Evolutionary conservation across 805 yeast species (phyloP), one percentile per base, ranked within the genome.

Genomic region (Cyberlindnera meyerae): DNA sequence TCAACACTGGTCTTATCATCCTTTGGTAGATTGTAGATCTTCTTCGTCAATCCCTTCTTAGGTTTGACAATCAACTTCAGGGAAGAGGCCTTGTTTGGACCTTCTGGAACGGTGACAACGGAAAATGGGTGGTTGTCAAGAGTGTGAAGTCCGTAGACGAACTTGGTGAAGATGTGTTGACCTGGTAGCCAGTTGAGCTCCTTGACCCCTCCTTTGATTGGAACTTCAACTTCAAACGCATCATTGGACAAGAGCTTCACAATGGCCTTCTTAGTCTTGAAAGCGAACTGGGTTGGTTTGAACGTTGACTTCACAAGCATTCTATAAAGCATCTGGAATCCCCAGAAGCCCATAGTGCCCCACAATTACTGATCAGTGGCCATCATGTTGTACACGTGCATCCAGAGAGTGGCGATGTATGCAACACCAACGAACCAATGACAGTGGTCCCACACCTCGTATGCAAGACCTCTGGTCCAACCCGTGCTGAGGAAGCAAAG

Each of bases 121-220:
- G 79, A 73, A 47, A 75, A 75, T 11, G 81, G 81, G 54, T 75
- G 82, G 43, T 67, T 73, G 42, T 75, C 77, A 15, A 73, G 45
- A 17, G 73, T 55, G 27, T 65, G 58, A 11, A 61, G 43, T 1
- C 71, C 75, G 3, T 59, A 12, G 15, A 51, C 57, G 38, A 71
- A 70, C 46, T 79, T 61, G 15, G 75, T 52, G 44, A 61, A 72
- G 5, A 73, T 57, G 53, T 75, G 82, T 41, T 75, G 81, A 17
- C 82, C 80, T 2, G 79, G 71, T 11, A 31, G 45, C 79, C 79
- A 74, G 8, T 44, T 39, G 27, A 70, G 54, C 9, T 64, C 67
- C n/a, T 57, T n/a, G n/a, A n/a, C n/a, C n/a, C n/a, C n/a, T n/a
- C n/a, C n/a, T n/a, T 31, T 26, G 31, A 57, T 54, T 5, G 48